Base-by-base conservation (phyloP, 768 basidiomycete genomes). In the Russula sp. region DNA sequence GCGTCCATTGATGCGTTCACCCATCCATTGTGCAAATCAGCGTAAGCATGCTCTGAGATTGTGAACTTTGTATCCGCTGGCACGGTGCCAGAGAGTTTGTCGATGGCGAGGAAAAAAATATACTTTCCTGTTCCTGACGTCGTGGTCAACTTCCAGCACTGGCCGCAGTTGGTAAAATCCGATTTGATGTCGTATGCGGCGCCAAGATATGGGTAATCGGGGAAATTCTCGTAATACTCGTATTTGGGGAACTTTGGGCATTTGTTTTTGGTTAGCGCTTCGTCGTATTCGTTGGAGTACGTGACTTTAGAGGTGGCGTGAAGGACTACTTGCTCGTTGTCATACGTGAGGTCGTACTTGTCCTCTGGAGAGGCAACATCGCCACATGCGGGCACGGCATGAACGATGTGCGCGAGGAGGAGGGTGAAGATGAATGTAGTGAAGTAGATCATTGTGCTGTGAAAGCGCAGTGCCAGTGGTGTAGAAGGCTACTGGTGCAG, bases 61-160 rank as follows among this genome's bases (percentile, higher is more conserved):
- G n/a, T n/a, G n/a, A n/a, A n/a, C n/a, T n/a, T n/a, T n/a, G n/a
- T n/a, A n/a, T n/a, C n/a, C n/a, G n/a, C n/a, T n/a, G n/a, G n/a
- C n/a, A n/a, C n/a, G n/a, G n/a, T n/a, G n/a, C n/a, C n/a, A n/a
- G n/a, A n/a, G n/a, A n/a, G n/a, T n/a, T n/a, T n/a, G 69, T 88
- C 84, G 24, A 89, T 75, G 1, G 80, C 85, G 2, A 81, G 72
- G 14, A 87, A 71, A 46, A 76, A 78, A 71, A 86, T 76, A 57
- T 1, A 59, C 67, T 3, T 76, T 75, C 8, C n/a, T n/a, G n/a
- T n/a, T n/a, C n/a, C n/a, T n/a, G n/a, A 75, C 76, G 73, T 79
- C n/a, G n/a, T 86, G 8, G 80, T 79, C 66, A 88, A 71, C 62
- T 78, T 59, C 84, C 84, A 88, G 73, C 87, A 88, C 26, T 79